Conservation (phyloP, 257 asterid genomes). For the Lavandula angustifolia region DNA sequence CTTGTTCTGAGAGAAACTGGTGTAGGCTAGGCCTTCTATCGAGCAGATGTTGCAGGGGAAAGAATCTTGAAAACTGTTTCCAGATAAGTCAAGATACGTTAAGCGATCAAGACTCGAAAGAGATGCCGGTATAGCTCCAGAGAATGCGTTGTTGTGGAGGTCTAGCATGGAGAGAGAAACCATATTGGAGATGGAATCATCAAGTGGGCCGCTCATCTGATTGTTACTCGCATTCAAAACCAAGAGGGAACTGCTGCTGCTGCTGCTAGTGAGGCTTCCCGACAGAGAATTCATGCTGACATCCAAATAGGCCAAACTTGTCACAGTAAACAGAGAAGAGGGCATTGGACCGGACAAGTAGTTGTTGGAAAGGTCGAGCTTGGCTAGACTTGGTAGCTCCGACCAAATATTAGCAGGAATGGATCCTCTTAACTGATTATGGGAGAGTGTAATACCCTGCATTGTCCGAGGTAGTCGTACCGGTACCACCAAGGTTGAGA, state of each 20-base stretch:
- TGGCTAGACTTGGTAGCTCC: constrained; percentile 43
- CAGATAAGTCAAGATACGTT: constrained; percentile 78
- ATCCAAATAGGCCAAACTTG: constrained; percentile 62
- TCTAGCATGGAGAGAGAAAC: constrained; percentile 62
- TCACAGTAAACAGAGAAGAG: constrained; percentile 45
- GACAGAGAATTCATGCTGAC: constrained; percentile 62
- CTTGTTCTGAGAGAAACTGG: constrained; percentile 67
- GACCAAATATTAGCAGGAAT: constrained; percentile 49
- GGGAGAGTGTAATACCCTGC: constrained; percentile 76
- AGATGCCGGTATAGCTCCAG: constrained; percentile 54
- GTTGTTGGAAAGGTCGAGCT: constrained; percentile 67
- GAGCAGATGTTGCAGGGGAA: constrained; percentile 73
- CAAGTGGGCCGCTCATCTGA: constrained; percentile 47
- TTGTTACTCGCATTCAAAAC: constrained; percentile 68
- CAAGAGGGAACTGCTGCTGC: constrained; percentile 53
- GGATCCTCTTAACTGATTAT: constrained; percentile 53
- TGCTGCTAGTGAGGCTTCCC: constrained; percentile 40
- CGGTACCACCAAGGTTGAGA: constrained; percentile 50
- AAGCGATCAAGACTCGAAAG: constrained; percentile 58
- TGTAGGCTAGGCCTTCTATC: constrained; percentile 53
- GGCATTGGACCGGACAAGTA: constrained; percentile 58
- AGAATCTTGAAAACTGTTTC: constrained; percentile 47
- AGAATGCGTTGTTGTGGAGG: constrained; percentile 59
- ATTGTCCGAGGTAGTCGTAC: constrained; percentile 37
- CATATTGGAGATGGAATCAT: constrained; percentile 50